These are phyloP conservation scores for Herpetomonas tarakana DNA, from an alignment of 208 protist species.

Conservation along the genomic window DNA sequence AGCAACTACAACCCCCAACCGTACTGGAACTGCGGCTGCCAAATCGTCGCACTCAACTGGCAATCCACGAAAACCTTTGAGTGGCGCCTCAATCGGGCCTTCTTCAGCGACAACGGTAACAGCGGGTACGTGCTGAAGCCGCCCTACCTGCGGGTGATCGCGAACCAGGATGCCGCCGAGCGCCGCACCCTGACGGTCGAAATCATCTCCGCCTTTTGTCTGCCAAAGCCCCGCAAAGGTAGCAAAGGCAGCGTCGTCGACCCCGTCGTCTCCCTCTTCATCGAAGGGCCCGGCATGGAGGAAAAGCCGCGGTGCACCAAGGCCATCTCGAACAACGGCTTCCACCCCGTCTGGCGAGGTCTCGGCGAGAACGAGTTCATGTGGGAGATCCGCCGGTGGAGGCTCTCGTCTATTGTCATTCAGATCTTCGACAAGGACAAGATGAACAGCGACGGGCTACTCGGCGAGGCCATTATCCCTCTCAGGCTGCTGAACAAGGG, in stretches of 20 bases:
- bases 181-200: slow-evolving; percentile 42
- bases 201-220: slow-evolving; percentile 57
- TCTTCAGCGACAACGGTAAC: slow-evolving; percentile 91
- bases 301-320: slow-evolving; percentile 18
- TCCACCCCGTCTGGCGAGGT: slow-evolving; percentile 56
- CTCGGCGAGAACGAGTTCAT: slow-evolving; percentile 29
- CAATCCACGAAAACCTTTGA: slow-evolving; percentile 64
- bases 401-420: slow-evolving; percentile 35
- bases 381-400: slow-evolving; percentile 31
- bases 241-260: slow-evolving; percentile 44
- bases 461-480: slow-evolving; percentile 40
- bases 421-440: slow-evolving; percentile 55
- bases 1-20: slow-evolving; percentile 91
- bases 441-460: slow-evolving; percentile 20
- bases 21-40: slow-evolving; percentile 77
- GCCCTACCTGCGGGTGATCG: slow-evolving; percentile 32
- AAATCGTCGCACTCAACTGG: slow-evolving; percentile 93
- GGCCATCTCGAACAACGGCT: slow-evolving; percentile 50
- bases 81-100: slow-evolving; percentile 78
- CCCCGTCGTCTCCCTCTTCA: slow-evolving; percentile 31
- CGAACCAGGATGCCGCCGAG: slow-evolving; percentile 4
- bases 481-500: slow-evolving; percentile 33
- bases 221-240: slow-evolving; percentile 33
- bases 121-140: slow-evolving; percentile 95
- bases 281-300: slow-evolving; percentile 33